Evolutionary conservation across 345 rosid genomes (phyloP), one percentile per base, ranked within the genome.

Genomic region (Capsella bursapastoris): DNA sequence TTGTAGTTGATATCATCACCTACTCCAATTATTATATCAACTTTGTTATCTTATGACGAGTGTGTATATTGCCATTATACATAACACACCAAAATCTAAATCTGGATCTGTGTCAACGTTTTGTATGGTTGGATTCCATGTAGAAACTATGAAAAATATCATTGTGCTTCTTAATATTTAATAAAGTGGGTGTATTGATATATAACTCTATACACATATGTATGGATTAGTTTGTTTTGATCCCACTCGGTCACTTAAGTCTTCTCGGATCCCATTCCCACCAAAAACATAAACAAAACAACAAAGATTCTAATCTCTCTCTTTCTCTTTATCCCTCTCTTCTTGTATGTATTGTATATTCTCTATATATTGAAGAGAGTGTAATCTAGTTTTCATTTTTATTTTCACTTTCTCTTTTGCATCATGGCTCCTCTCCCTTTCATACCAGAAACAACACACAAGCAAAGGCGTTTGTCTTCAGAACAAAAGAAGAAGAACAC

Each of bases 371-470:
- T 57, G 50, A 8, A 10, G 27, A 65, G 18, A 57, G 22, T 32
- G 41, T 43, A 65, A 71, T 64, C 68, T 58, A 71, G 37, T 34
- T 34, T 34, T 34, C 37, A 34, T 1, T 34, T 34, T 2, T 34
- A 68, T 28, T 8, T 49, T 1, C 52, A 38, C 58, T 77, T 8
- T 47, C 56, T 77, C 51, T 40, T 40, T 63, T 58, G 40, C 37
- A 5, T 25, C 70, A 90, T 89, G 96, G 94, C 92, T 76, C 82
- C 87, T n/a, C 87, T 90, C 34, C 78, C 90, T 31, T 78, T 84
- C 88, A 72, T 76, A 15, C 81, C 82, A 22, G 87, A 84, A n/a
- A 75, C 79, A 22, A 57, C 77, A 43, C 57, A 66, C 12, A 77
- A 76, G 56, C 73, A 70, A 64, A 77, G 61, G 59, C 76, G 66